Evolutionary conservation across 495 filamentous ascomycete species (phyloP).

Genomic region (Neurospora sp.): DNA sequence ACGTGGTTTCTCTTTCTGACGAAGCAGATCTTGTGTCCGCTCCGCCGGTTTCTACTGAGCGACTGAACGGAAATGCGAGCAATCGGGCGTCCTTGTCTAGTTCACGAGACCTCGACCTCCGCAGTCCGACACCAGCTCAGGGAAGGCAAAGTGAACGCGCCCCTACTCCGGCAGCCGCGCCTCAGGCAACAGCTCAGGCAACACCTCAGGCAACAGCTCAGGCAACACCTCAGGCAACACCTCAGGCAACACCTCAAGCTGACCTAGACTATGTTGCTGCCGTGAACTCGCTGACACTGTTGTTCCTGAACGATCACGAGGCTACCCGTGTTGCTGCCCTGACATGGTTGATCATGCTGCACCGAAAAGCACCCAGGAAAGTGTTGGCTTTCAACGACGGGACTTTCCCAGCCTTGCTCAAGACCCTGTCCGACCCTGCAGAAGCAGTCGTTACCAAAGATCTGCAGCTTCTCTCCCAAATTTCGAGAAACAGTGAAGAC

Average conservation of each 20-base stretch:
- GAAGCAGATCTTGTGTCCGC: conserved; percentile 44
- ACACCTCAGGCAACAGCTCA: conserved; percentile 31
- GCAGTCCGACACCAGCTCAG: conserved; percentile 45
- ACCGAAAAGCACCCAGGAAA: conserved; percentile 86
- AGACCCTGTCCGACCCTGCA: conserved; percentile 90
- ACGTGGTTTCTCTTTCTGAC: conserved; percentile 83
- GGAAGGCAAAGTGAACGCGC: conserved; percentile 20
- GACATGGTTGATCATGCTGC: conserved; percentile 95
- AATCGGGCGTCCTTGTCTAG: conserved; percentile 42
- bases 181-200: conserved; percentile 12
- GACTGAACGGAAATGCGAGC: conserved; percentile 46
- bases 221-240: conserved; percentile 21
- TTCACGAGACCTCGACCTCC: conserved; percentile 40
- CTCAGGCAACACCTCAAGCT: conserved; percentile 40
- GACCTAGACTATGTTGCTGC: conserved; percentile 95
- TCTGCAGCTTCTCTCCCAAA: conserved; percentile 87
- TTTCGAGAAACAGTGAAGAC: conserved; percentile 92
- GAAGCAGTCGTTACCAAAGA: conserved; percentile 96
- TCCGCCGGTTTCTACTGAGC: conserved; percentile 35
- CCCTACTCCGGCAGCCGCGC: conserved; percentile 34
- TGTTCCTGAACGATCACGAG: conserved; percentile 95
- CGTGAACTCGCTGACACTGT: conserved; percentile 86
- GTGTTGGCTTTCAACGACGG: conserved; percentile 94
- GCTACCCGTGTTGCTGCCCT: conserved; percentile 88
- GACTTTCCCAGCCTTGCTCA: conserved; percentile 90